Evolutionary conservation across 768 basidiomycete genomes (phyloP), one percentile per base, ranked within the genome.

Genomic region (Boletus bicolor): DNA sequence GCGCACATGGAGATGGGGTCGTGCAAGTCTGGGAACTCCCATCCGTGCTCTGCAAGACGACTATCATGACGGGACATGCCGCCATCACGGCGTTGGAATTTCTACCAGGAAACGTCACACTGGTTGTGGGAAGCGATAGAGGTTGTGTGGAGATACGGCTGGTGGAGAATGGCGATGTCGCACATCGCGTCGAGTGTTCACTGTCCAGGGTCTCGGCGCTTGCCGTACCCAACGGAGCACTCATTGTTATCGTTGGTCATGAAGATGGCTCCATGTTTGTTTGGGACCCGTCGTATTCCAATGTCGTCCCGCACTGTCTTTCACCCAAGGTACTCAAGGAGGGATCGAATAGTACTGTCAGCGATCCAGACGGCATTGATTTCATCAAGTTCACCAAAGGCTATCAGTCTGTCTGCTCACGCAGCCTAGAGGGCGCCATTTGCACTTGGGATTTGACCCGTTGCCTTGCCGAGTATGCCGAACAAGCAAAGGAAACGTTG

Each of bases 11-110:
- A 8, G 28, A 58, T 0, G 59, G 63, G n/a, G n/a, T 43, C 30
- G 51, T 58, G 19, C 52, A 64, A 46, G 21, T 64, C 52, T 64
- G 63, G 63, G 59, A 58, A 34, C 35, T 58, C 17, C 56, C 63
- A 9, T 64, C 56, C 3, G 36, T 24, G 8, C 14, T 48, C 3
- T 58, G 51, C 49, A 58, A 42, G 43, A 36, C 35, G 12, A 36
- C 35, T 6, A 36, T 36, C 45, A 34, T 4, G 38, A 62, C 61
- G 10, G 62, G 49, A 19, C 56, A 63, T 49, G 30, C 21, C 4
- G 34, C 53, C 14, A 45, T 63, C 51, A 59, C 57, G 9, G 49
- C 54, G 19, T 53, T 62, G 10, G 60, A 58, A 48, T 51, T 62
- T 19, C 9, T 62, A 21, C 53, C 60, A 7, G 60, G 61, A 30